Evolutionary conservation across 176 grass and related monocot genomes (phyloP).

Genomic region (Hordeum marinum): DNA sequence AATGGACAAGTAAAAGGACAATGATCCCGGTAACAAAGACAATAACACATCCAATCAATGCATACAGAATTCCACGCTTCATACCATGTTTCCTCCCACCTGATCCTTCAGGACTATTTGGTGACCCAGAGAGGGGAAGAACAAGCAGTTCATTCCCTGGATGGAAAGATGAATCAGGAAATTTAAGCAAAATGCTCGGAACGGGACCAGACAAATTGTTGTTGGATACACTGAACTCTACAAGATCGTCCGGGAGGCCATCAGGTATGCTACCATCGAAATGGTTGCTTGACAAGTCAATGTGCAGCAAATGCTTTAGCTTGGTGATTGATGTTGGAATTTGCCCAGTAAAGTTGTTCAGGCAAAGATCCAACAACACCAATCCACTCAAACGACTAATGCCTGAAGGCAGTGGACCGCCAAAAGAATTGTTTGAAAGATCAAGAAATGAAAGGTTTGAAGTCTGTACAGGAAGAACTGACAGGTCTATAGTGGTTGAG

Average conservation of each 20-base stretch:
- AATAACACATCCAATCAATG: slow-evolving; percentile 57
- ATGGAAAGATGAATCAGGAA: slow-evolving; percentile 88
- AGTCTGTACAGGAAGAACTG: slow-evolving; percentile 31
- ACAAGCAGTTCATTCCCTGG: slow-evolving; percentile 78
- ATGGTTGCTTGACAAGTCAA: slow-evolving; percentile 77
- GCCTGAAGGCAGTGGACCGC: slow-evolving; percentile 43
- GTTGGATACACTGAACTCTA: slow-evolving; percentile 71
- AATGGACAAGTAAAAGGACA: slow-evolving; percentile 61
- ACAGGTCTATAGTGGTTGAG: slow-evolving; percentile 31
- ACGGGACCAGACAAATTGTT: slow-evolving; percentile 78
- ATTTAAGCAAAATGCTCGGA: slow-evolving; percentile 72
- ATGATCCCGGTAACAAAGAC: slow-evolving; percentile 63
- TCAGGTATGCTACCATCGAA: slow-evolving; percentile 71
- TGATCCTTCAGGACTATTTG: slow-evolving; percentile 27
- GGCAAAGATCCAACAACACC: slow-evolving; percentile 45
- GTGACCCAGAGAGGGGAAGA: slow-evolving; percentile 45
- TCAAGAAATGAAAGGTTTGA: slow-evolving; percentile 73
- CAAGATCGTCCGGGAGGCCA: slow-evolving; percentile 57
- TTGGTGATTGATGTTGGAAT: slow-evolving; percentile 60
- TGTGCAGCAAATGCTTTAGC: slow-evolving; percentile 52
- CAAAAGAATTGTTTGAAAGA: slow-evolving; percentile 78
- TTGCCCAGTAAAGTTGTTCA: slow-evolving; percentile 66
- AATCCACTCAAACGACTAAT: slow-evolving; percentile 53
- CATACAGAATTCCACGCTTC: slow-evolving; percentile 60
- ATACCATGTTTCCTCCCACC: slow-evolving; percentile 31